These are phyloP conservation scores for Antrodiella citrinella DNA, from an alignment of 768 basidiomycete species.

Conservation along the genomic window DNA sequence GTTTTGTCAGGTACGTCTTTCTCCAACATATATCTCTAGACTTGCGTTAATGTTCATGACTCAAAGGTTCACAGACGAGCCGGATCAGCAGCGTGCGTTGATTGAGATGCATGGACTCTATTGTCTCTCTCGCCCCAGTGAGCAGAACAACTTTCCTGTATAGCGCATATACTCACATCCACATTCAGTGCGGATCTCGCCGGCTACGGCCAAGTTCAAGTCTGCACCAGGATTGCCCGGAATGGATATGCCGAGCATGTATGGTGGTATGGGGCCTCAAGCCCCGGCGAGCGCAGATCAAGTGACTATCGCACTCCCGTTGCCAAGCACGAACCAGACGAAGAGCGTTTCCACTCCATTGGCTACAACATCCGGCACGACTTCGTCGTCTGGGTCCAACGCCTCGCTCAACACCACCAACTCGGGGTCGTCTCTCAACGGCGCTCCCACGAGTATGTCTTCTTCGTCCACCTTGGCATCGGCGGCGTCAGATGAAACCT, in stretches of 20 bases:
- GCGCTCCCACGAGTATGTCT: conserved; percentile 33
- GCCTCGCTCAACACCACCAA: conserved; percentile 16
- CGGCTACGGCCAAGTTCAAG: conserved; percentile 84
- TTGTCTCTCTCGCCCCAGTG: conserved; percentile 83
- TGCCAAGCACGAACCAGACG: conserved; percentile 38
- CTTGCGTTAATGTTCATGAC: conserved; percentile 12
- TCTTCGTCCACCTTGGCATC: conserved; percentile 45
- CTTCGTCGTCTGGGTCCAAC: conserved; percentile 13
- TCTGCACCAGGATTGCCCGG: conserved; percentile 34
- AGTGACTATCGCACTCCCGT: conserved; percentile 41
- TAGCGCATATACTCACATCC: conserved; percentile 26
- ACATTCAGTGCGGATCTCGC: conserved; percentile 75
- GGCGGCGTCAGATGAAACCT: conserved; percentile 38
- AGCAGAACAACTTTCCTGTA: conserved; percentile 22
- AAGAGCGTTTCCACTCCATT: conserved; percentile 71
- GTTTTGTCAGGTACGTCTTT: conserved; percentile 73
- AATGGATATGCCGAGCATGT: conserved; percentile 28
- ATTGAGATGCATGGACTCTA: conserved; percentile 91
- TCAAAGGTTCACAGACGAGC: conserved; percentile 83
- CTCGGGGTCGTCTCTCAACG: conserved; percentile 21
- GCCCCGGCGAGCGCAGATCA: conserved; percentile 27
- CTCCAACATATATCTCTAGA: conserved; percentile 3
- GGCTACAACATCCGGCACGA: conserved; percentile 34
- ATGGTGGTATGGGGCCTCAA: conserved; percentile 13
- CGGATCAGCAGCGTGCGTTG: conserved; percentile 83